phyloP scores from a whole-genome alignment of 305 asterid species.

The Solanum hybrid region DNA sequence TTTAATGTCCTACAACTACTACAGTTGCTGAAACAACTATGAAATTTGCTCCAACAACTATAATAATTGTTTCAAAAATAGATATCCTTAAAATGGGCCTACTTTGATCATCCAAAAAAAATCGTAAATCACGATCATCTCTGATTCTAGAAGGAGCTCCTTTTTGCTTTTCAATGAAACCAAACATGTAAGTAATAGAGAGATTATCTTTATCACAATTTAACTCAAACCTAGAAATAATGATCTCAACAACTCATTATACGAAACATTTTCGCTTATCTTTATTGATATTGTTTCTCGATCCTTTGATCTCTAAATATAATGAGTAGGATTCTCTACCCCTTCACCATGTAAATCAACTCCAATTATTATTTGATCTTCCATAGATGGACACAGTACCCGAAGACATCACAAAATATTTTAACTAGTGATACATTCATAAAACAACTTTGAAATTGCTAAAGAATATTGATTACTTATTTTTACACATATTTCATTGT shows the following conservation, averaged over 20 bases:
- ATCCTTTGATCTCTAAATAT: not conserved
- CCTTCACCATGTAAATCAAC: not conserved
- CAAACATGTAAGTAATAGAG: not conserved
- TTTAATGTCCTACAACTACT: no score
- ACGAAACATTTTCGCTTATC: not conserved
- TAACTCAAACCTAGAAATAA: not conserved
- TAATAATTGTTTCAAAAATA: not conserved
- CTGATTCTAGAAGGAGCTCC: not conserved
- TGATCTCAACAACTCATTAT: not conserved
- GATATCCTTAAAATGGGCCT: not conserved
- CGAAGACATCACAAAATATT: not conserved
- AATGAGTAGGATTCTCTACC: not conserved
- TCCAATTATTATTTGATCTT: not conserved
- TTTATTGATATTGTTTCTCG: not conserved
- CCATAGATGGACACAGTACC: not conserved
- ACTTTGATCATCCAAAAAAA: not conserved
- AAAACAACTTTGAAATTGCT: not conserved
- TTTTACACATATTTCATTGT: not conserved
- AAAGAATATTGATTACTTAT: not conserved
- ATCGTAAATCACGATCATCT: not conserved
- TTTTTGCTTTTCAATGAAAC: not conserved
- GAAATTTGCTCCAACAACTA: no score
- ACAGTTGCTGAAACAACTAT: no score
- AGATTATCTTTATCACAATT: not conserved
- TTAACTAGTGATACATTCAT: not conserved